phyloP scores from a whole-genome alignment of 2,329 filamentous ascomycete genomes.

The Alternaria arbusti region DNA sequence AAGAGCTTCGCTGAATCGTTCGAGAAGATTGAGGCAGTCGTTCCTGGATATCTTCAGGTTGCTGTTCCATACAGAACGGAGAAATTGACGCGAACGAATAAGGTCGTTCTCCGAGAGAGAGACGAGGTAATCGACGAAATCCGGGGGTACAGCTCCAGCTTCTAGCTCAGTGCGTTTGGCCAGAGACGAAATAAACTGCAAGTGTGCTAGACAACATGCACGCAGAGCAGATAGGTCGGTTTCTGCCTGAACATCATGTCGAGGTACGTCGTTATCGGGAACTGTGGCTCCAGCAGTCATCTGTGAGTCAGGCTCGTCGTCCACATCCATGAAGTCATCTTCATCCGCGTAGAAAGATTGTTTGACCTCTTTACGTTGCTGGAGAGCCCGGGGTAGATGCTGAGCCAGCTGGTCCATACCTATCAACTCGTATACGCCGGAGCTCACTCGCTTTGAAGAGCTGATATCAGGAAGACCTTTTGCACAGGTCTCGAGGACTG shows the following conservation, averaged over 20 bases:
- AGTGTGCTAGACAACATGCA: constrained; percentile 37
- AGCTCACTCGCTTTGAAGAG: constrained; percentile 18
- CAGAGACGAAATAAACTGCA: constrained; percentile 35
- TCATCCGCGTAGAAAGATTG: constrained; percentile 44
- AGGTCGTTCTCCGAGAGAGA: constrained; percentile 38
- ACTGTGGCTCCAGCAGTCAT: constrained; percentile 55
- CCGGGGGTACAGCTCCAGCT: constrained; percentile 25
- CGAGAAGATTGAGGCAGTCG: constrained; percentile 38
- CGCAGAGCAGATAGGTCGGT: constrained; percentile 38
- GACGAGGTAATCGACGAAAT: constrained; percentile 37
- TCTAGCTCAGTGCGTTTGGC: constrained; percentile 14
- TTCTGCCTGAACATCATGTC: constrained; percentile 51
- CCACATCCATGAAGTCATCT: constrained; percentile 70
- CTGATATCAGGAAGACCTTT: constrained; percentile 40
- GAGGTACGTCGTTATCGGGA: constrained; percentile 48
- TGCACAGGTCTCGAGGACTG: constrained; percentile 48
- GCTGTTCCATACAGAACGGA: constrained; percentile 33
- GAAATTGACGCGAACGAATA: constrained; percentile 38
- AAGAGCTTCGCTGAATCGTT: constrained; percentile 39
- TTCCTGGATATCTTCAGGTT: constrained; percentile 24
- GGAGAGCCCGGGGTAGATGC: constrained; percentile 40
- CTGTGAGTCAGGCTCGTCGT: constrained; percentile 68
- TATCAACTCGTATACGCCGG: constrained; percentile 25
- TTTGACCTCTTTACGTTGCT: constrained; percentile 34
- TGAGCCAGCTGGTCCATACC: constrained; percentile 45